Base-by-base conservation (phyloP, 2,329 filamentous ascomycete species). In the Aspergillus awamori region DNA sequence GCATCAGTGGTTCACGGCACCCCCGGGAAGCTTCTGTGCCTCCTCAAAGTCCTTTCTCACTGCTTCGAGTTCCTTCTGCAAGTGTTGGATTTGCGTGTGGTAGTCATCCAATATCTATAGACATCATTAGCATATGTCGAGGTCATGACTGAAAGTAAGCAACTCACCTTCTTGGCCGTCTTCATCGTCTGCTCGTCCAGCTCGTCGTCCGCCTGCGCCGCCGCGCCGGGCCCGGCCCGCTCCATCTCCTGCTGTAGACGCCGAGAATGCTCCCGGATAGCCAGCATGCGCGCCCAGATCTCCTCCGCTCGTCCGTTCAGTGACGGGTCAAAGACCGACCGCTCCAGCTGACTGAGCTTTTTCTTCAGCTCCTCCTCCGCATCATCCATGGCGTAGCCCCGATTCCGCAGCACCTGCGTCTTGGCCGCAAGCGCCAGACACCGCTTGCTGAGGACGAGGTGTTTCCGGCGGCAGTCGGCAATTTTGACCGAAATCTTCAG, bases 231-330 rank as follows among this genome's bases (percentile, higher is more conserved):
- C 1, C 84, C 85, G 53, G 84, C 73, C 70, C 81, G 82, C 70
- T 87, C 85, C 59, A 86, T 82, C 74, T 89, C 86, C 62, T 80
- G 77, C 67, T 88, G 84, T 59, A 89, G 71, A 68, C 83, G 81
- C 67, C 83, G 82, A 51, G 84, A 83, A 58, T 86, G 78, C 69
- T 88, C 86, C 58, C 86, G 78, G 57, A 89, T 82, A 7, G 83
- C 82, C 52, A 87, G 80, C 86, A 89, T 87, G 41, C 87, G 79
- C 30, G 87, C 87, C 87, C 87, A 89, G 59, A 89, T 86, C 73
- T 89, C 86, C 71, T 89, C 87, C 61, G 84, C 84, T 22, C 86
- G 77, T 4, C 85, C 87, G 48, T 81, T 81, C 51, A 88, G 78
- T 5, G 83, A 81, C 0, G 87, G 86, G 67, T 89, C 86, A 55